A percentile compares a stretch with the other conserved stretches of the same genome.
Conservation (phyloP, 768 basidiomycete species). For the Lactarius trivialis region DNA sequence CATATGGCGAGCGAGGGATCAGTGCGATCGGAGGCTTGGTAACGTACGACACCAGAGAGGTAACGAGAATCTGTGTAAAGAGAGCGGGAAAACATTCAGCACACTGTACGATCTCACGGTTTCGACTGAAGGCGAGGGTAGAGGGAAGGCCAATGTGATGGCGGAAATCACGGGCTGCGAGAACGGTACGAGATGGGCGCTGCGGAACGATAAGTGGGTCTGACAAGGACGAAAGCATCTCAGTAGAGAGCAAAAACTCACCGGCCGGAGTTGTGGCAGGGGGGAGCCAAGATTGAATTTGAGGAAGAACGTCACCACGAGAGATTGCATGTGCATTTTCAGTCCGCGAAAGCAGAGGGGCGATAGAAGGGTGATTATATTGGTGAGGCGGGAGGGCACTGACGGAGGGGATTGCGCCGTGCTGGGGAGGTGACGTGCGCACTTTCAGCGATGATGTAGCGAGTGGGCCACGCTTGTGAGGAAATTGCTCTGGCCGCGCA, state of each 20-base stretch:
- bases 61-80: neutral
- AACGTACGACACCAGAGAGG: slow-evolving; percentile 1
- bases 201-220: slow-evolving; percentile 7
- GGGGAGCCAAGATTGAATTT: slow-evolving; percentile 20
- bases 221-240: neutral
- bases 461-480: slow-evolving; percentile 69
- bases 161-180: slow-evolving; percentile 10
- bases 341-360: slow-evolving; percentile 38
- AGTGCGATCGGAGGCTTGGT: neutral
- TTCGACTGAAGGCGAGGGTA: neutral
- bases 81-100: neutral
- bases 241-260: neutral
- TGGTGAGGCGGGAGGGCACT: slow-evolving; percentile 41
- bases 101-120: neutral
- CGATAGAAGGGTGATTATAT: slow-evolving; percentile 47
- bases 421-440: slow-evolving; percentile 29
- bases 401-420: slow-evolving; percentile 41
- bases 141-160: neutral
- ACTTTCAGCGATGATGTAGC: slow-evolving; percentile 44
- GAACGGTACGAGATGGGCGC: slow-evolving; percentile 17
- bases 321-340: slow-evolving; percentile 23
- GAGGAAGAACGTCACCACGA: slow-evolving; percentile 15
- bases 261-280: slow-evolving; percentile 13
- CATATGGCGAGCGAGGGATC: neutral
- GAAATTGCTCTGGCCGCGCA: slow-evolving; percentile 73